These are phyloP conservation scores for Guadua angustifolia DNA, from an alignment of 176 grass and related monocot species.

Conservation along the genomic window DNA sequence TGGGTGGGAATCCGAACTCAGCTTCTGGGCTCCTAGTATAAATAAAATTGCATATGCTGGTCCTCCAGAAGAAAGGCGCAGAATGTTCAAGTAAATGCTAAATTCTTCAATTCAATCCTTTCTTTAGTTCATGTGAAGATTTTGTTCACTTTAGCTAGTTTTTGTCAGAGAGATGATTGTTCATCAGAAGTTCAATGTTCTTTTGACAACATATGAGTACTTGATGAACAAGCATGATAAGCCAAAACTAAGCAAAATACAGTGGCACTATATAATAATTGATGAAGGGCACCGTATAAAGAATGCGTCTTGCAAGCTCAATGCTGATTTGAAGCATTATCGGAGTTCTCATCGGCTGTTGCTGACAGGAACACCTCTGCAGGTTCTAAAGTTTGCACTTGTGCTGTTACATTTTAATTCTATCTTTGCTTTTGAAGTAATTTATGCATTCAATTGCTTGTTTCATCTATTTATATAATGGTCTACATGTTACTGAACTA, in stretches of 20 bases:
- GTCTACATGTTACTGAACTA: background rate
- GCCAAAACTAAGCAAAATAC: constrained; percentile 97
- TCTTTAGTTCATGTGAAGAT: constrained; percentile 4
- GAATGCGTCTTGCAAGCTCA: constrained; percentile 98
- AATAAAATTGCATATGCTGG: constrained; percentile 97
- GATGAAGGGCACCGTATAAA: constrained; percentile 99
- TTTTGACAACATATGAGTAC: constrained; percentile 98
- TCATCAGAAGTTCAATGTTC: constrained; percentile 99
- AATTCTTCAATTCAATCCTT: constrained; percentile 31
- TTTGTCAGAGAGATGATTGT: constrained; percentile 92
- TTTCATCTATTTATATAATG: constrained; percentile 25
- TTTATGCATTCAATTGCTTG: constrained; percentile 12
- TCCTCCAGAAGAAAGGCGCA: constrained; percentile 97
- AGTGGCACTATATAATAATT: constrained; percentile 99
- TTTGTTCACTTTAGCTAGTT: constrained; percentile 50
- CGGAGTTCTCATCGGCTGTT: constrained; percentile 90
- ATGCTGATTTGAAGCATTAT: constrained; percentile 96
- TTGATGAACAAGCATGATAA: constrained; percentile 99
- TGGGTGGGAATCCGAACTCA: constrained; percentile 92
- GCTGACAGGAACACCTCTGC: constrained; percentile 93
- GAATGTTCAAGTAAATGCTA: constrained; percentile 83
- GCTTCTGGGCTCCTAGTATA: constrained; percentile 93
- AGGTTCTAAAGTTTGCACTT: constrained; percentile 63
- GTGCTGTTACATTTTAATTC: constrained; percentile 13
- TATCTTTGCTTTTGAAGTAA: constrained; percentile 39